phyloP scores from a whole-genome alignment of 331 rosid genomes.

The Saraca asoca region DNA sequence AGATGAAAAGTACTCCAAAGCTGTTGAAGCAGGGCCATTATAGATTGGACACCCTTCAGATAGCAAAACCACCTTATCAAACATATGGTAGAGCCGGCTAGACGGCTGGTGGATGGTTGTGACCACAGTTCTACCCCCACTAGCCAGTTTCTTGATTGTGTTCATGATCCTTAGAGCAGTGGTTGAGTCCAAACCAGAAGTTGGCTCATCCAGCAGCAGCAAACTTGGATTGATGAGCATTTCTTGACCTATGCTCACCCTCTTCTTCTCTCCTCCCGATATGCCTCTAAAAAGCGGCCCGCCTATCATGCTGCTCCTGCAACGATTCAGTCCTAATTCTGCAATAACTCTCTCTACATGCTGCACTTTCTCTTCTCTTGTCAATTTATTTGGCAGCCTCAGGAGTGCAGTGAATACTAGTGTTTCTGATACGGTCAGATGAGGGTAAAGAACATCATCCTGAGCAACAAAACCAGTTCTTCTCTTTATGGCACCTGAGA shows the following conservation, averaged over 20 bases:
- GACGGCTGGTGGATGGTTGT: conserved; percentile 99
- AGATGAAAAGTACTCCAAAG: conserved; percentile 75
- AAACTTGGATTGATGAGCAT: conserved; percentile 93
- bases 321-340: conserved; percentile 69
- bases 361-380: conserved; percentile 61
- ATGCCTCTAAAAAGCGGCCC: conserved; percentile 92
- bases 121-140: conserved; percentile 87
- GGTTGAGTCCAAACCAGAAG: conserved; percentile 97
- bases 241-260: conserved; percentile 98
- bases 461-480: conserved; percentile 95
- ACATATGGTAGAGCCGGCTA: conserved; percentile 89
- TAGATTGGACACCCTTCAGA: conserved; percentile 93
- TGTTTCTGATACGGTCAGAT: conserved; percentile 84
- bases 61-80: conserved; percentile 80
- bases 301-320: conserved; percentile 92
- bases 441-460: conserved; percentile 90
- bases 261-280: conserved; percentile 94
- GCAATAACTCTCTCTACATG: conserved; percentile 79
- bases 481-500: conserved; percentile 73
- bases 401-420: conserved; percentile 88
- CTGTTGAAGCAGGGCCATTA: conserved; percentile 76
- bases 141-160: conserved; percentile 71
- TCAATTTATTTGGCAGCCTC: conserved; percentile 72
- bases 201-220: conserved; percentile 86
- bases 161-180: conserved; percentile 76